phyloP scores from a whole-genome alignment of 768 basidiomycete genomes.

The Rhizopogon vesiculosus region DNA sequence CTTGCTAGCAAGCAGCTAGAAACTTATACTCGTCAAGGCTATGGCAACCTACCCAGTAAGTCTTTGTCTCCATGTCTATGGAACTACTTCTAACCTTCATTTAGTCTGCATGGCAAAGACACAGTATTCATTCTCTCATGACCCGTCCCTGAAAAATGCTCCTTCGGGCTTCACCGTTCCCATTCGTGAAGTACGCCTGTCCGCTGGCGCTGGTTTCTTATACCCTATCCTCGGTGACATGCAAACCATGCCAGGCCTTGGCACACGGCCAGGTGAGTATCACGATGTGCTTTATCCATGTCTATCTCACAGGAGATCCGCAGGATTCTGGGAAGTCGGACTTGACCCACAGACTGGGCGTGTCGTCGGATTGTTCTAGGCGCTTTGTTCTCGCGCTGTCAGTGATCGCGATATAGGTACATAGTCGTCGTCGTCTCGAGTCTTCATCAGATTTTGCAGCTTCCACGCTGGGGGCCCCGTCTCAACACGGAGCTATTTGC shows the following conservation, averaged over 20 bases:
- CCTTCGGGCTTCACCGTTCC: slow-evolving; percentile 92
- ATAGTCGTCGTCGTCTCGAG: background rate
- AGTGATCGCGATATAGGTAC: slow-evolving; percentile 11
- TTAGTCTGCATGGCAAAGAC: slow-evolving; percentile 97
- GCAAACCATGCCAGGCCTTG: slow-evolving; percentile 97
- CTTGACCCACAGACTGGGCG: slow-evolving; percentile 75
- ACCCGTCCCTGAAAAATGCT: slow-evolving; percentile 85
- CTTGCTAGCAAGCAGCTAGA: slow-evolving; percentile 82
- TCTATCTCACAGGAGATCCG: slow-evolving; percentile 10
- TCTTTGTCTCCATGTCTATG: slow-evolving; percentile 7
- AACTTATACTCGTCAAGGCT: slow-evolving; percentile 90
- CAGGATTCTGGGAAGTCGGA: slow-evolving; percentile 89
- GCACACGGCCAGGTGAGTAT: slow-evolving; percentile 75
- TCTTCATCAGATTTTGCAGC: slow-evolving; percentile 18
- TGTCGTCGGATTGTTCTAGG: slow-evolving; percentile 81
- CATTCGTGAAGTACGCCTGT: slow-evolving; percentile 81
- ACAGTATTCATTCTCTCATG: slow-evolving; percentile 95
- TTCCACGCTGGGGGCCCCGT: slow-evolving; percentile 20
- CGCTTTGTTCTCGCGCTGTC: slow-evolving; percentile 10
- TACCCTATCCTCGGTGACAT: slow-evolving; percentile 96
- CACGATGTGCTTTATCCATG: background rate
- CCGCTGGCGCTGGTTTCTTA: slow-evolving; percentile 93
- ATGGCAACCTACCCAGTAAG: slow-evolving; percentile 72
- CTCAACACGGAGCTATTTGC: slow-evolving; percentile 34
- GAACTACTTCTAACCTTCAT: slow-evolving; percentile 7